A percentile compares a stretch with the other conserved stretches of the same genome.
phyloP scores from a whole-genome alignment of 768 basidiomycete species.

The Leccinum longicurvipes region DNA sequence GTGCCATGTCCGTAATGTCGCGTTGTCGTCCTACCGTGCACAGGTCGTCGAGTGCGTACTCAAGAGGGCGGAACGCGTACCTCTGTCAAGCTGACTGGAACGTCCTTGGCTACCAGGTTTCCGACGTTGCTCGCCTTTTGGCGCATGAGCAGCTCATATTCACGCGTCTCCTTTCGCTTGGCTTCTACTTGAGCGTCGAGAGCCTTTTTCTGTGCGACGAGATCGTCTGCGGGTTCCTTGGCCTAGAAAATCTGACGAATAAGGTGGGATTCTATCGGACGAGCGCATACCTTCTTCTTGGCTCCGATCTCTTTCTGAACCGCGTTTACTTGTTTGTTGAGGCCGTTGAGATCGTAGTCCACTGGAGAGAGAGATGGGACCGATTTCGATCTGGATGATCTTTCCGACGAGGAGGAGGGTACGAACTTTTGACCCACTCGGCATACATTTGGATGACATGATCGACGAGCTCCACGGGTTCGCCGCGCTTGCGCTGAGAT shows the following conservation, averaged over 20 bases:
- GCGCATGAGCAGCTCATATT: conserved; percentile 75
- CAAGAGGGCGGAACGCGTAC: conserved; percentile 34
- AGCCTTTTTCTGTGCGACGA: conserved; percentile 79
- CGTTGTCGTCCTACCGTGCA: conserved; percentile 79
- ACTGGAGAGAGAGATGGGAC: conserved; percentile 48
- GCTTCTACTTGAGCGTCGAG: conserved; percentile 78
- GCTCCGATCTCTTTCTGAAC: conserved; percentile 92
- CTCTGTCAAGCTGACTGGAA: conserved; percentile 85
- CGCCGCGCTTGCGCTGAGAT: conserved; percentile 88
- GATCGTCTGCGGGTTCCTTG: conserved; percentile 86
- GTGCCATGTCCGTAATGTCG: conserved; percentile 77
- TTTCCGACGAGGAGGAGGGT: not conserved
- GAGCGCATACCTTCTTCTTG: conserved; percentile 77
- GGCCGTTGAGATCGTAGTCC: conserved; percentile 78
- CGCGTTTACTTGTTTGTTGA: conserved; percentile 81
- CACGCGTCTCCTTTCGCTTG: conserved; percentile 72
- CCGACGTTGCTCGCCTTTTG: conserved; percentile 80
- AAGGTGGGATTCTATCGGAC: not conserved
- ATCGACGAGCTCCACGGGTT: conserved; percentile 88
- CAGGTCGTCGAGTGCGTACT: not conserved
- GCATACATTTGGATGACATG: conserved; percentile 89
- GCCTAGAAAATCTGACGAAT: conserved; percentile 48
- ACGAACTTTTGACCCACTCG: conserved; percentile 93
- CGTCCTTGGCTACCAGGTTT: conserved; percentile 87
- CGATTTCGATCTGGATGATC: not conserved